Percentiles rank a stretch among this genome's conserved stretches.
phyloP scores from a whole-genome alignment of 805 yeast species.

The Kazachstania psychrophila region DNA sequence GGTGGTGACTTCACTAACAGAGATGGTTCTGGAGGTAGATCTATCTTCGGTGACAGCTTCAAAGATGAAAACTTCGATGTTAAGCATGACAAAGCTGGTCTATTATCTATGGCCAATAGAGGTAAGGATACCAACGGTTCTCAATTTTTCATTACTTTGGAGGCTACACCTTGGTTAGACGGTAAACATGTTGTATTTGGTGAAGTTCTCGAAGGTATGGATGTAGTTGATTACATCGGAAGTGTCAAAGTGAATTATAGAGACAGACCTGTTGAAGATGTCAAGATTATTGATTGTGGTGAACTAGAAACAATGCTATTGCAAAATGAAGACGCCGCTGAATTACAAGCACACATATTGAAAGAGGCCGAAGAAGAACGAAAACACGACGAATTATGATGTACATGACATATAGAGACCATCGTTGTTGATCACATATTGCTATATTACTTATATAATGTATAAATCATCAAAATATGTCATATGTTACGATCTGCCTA shows the following conservation, averaged over 20 bases:
- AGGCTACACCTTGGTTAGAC: slow-evolving; percentile 70
- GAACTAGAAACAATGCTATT: slow-evolving; percentile 10
- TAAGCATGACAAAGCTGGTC: slow-evolving; percentile 68
- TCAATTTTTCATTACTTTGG: slow-evolving; percentile 82
- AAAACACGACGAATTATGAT: slow-evolving; percentile 6
- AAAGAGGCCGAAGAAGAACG: not conserved
- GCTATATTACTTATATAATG: no score
- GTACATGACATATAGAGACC: no score
- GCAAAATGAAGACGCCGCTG: not conserved
- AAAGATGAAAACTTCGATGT: slow-evolving; percentile 58
- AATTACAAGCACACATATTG: slow-evolving; percentile 7
- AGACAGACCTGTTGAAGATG: slow-evolving; percentile 8
- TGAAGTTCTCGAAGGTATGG: slow-evolving; percentile 72
- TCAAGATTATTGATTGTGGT: slow-evolving; percentile 10
- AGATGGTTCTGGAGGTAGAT: slow-evolving; percentile 92
- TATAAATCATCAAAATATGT: no score
- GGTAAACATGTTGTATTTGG: slow-evolving; percentile 92
- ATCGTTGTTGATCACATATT: no score
- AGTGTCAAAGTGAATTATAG: slow-evolving; percentile 23
- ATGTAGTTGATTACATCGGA: slow-evolving; percentile 74
- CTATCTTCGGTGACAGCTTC: slow-evolving; percentile 67
- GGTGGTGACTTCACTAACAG: slow-evolving; percentile 88
- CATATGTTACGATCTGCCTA: no score
- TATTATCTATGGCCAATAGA: slow-evolving; percentile 90
- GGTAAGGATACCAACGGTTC: slow-evolving; percentile 96